Conservation (phyloP, 2,329 filamentous ascomycete genomes). For the Alternaria viburni region DNA sequence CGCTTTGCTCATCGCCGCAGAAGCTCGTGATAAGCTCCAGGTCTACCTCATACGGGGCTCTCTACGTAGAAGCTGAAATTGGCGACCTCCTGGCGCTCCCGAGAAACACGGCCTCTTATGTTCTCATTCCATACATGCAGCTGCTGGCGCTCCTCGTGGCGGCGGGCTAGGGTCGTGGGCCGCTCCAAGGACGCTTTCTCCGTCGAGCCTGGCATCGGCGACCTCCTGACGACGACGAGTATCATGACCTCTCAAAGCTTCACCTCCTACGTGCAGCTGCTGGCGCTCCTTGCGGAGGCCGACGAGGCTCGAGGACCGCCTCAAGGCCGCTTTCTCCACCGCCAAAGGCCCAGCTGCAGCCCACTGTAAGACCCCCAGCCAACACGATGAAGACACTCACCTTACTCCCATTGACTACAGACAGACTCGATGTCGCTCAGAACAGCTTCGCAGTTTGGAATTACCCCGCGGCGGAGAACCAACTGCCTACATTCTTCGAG, state of each 20-base stretch:
- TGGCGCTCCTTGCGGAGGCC: neutral
- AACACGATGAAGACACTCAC: neutral
- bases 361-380: neutral
- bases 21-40: neutral
- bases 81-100: neutral
- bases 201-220: neutral
- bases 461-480: neutral
- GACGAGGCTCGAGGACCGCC: neutral
- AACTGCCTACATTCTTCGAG: neutral
- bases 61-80: neutral
- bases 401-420: neutral
- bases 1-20: neutral
- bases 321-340: neutral
- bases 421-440: neutral
- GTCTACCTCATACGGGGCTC: neutral
- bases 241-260: rapidly evolving
- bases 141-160: neutral
- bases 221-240: neutral
- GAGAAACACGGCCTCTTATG: neutral
- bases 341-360: neutral
- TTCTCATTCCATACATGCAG: too few species aligned
- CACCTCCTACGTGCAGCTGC: too few species aligned
- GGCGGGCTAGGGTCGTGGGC: neutral
- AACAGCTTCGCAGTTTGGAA: neutral
- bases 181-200: neutral